Conservation (phyloP, 371 early-diverging fungal species). For the Mortierella sp. region DNA sequence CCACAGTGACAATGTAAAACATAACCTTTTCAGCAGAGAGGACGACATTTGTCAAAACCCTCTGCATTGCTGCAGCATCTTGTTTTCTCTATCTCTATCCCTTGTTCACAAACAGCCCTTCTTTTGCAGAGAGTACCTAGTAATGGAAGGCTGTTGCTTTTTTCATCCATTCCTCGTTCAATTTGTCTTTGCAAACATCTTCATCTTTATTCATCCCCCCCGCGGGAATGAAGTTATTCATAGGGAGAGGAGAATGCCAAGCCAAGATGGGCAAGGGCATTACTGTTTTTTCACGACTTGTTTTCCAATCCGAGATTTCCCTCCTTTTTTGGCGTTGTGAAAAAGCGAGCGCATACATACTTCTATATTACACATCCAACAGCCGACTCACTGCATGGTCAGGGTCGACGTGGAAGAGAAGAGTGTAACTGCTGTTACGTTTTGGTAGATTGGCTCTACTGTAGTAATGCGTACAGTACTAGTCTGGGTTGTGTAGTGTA, state of each 20-base stretch:
- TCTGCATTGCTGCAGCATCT: neutral
- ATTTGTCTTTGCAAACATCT: neutral
- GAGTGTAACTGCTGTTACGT: neutral
- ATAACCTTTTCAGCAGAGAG: neutral
- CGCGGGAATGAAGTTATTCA: neutral
- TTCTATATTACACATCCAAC: neutral
- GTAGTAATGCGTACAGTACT: neutral
- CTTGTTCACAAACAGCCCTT: neutral
- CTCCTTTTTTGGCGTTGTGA: neutral
- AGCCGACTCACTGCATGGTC: neutral
- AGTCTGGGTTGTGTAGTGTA: neutral
- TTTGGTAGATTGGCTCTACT: neutral
- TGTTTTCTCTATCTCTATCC: neutral
- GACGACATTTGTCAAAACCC: neutral
- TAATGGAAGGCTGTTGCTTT: neutral
- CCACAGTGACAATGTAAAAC: neutral
- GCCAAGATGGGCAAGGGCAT: neutral
- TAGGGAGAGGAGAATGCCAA: slow-evolving; percentile 1
- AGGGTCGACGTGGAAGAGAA: too few species aligned
- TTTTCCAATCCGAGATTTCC: neutral
- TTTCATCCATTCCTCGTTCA: neutral
- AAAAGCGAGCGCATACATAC: neutral
- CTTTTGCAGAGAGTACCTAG: neutral
- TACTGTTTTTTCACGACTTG: neutral
- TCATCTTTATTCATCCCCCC: too few species aligned